phyloP scores from a whole-genome alignment of 495 filamentous ascomycete species.

The Astrothelium subdiscretum region DNA sequence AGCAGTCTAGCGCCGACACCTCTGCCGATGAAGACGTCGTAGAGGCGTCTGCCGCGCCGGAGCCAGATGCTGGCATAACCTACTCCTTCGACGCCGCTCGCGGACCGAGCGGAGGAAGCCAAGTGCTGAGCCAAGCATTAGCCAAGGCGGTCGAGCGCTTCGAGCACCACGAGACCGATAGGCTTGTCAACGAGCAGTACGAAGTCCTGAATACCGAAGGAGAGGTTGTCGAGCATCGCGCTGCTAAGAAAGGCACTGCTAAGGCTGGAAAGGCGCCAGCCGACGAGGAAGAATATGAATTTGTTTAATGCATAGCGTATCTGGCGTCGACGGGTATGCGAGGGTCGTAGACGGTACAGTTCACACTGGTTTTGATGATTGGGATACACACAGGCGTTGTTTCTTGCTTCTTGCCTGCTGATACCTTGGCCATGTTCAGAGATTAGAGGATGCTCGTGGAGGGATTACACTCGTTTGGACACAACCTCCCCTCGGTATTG shows the following conservation, averaged over 20 bases:
- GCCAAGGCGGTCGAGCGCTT: conserved; percentile 45
- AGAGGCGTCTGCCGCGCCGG: conserved; percentile 32
- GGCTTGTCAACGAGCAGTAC: conserved; percentile 46
- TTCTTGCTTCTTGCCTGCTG: neutral
- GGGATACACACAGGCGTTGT: neutral
- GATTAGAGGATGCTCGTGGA: neutral
- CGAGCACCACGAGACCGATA: conserved; percentile 44
- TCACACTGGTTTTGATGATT: neutral
- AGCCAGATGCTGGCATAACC: conserved; percentile 31
- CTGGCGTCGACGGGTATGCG: neutral
- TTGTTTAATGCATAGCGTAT: neutral
- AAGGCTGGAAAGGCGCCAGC: conserved; percentile 1
- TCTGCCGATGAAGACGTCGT: conserved; percentile 27
- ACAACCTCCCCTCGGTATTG: neutral
- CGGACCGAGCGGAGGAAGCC: conserved; percentile 38
- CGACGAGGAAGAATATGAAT: neutral
- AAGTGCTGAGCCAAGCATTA: conserved; percentile 42
- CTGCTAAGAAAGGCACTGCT: conserved; percentile 12
- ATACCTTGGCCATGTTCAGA: neutral
- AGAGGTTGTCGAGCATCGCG: conserved; percentile 12
- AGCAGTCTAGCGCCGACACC: conserved; percentile 19
- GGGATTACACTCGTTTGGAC: neutral
- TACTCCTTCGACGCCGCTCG: conserved; percentile 38
- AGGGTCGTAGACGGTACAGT: neutral
- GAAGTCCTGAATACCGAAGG: conserved; percentile 40